phyloP scores from a whole-genome alignment of 352 stramenopile genomes.

The Plasmopara viticola region DNA sequence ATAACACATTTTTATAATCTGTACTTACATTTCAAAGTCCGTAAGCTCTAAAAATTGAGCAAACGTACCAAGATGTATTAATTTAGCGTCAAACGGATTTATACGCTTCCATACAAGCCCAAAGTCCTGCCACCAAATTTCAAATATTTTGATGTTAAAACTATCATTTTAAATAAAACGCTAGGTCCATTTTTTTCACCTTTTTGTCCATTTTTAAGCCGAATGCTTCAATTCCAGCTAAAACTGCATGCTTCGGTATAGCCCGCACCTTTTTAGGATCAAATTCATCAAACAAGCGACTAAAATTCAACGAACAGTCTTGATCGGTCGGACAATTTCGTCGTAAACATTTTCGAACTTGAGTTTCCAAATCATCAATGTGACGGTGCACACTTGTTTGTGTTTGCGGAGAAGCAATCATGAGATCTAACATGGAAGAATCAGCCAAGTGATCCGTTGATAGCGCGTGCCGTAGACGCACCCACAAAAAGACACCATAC shows the following conservation, averaged over 20 bases:
- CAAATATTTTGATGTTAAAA: not conserved
- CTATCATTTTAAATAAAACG: not conserved
- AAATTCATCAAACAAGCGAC: slow-evolving; percentile 68
- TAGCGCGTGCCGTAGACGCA: slow-evolving; percentile 33
- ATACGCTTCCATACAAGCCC: slow-evolving; percentile 63
- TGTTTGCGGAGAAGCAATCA: slow-evolving; percentile 35
- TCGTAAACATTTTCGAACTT: slow-evolving; percentile 62
- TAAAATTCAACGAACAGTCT: slow-evolving; percentile 69
- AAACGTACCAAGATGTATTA: slow-evolving; percentile 51
- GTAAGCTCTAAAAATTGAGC: slow-evolving; percentile 67
- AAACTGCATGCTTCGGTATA: slow-evolving; percentile 40
- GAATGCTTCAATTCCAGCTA: slow-evolving; percentile 52
- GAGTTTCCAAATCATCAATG: slow-evolving; percentile 58
- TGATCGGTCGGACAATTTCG: slow-evolving; percentile 72
- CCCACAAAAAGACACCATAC: slow-evolving; percentile 60
- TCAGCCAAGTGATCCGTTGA: slow-evolving; percentile 51
- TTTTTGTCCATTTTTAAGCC: slow-evolving; percentile 74
- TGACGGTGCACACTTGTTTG: slow-evolving; percentile 39
- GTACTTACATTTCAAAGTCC: slow-evolving; percentile 61
- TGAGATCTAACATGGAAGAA: slow-evolving; percentile 24
- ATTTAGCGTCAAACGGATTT: slow-evolving; percentile 48
- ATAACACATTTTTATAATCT: not conserved
- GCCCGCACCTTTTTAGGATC: slow-evolving; percentile 56
- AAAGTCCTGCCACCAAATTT: slow-evolving; percentile 36
- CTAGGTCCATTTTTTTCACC: slow-evolving; percentile 22